Conservation (phyloP, 1,284 basidiomycete species). For the Cutaneotrichosporon cyanovorans region DNA sequence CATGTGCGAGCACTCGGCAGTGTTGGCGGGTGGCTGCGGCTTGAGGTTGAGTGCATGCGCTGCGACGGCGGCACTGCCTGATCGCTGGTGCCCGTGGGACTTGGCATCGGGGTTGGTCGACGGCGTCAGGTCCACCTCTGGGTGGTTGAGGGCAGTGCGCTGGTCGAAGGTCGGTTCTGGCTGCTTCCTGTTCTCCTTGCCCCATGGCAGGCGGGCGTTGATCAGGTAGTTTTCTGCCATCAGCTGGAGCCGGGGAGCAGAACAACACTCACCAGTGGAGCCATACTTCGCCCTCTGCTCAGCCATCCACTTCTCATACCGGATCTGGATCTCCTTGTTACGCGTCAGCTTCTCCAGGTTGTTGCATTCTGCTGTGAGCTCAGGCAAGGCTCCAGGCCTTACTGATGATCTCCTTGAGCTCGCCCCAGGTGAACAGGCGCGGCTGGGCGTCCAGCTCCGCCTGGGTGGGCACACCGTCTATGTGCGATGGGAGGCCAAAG, state of each 20-base stretch:
- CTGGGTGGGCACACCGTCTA: conserved; percentile 36
- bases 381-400: conserved; percentile 9
- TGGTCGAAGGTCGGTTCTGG: conserved; percentile 19
- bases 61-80: not conserved
- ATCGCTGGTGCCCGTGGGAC: not conserved
- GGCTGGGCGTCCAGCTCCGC: conserved; percentile 41
- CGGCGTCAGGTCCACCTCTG: conserved; percentile 15
- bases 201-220: conserved; percentile 35
- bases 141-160: conserved; percentile 15
- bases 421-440: conserved; percentile 43
- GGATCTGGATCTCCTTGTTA: conserved; percentile 35
- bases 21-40: no score
- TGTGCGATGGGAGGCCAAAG: conserved; percentile 25
- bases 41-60: conserved; percentile 3
- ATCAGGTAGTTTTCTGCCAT: conserved; percentile 37
- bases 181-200: conserved; percentile 1
- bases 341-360: conserved; percentile 31
- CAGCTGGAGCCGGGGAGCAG: conserved; percentile 27
- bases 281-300: conserved; percentile 33
- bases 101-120: conserved; percentile 11
- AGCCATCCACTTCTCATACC: conserved; percentile 37
- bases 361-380: conserved; percentile 17
- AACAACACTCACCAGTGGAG: conserved; percentile 32
- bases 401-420: conserved; percentile 39
- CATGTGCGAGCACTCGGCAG: not conserved